Evolutionary conservation across 2,329 filamentous ascomycete genomes (phyloP), one percentile per base, ranked within the genome.

Genomic region (Cladosporium cucumerinum): DNA sequence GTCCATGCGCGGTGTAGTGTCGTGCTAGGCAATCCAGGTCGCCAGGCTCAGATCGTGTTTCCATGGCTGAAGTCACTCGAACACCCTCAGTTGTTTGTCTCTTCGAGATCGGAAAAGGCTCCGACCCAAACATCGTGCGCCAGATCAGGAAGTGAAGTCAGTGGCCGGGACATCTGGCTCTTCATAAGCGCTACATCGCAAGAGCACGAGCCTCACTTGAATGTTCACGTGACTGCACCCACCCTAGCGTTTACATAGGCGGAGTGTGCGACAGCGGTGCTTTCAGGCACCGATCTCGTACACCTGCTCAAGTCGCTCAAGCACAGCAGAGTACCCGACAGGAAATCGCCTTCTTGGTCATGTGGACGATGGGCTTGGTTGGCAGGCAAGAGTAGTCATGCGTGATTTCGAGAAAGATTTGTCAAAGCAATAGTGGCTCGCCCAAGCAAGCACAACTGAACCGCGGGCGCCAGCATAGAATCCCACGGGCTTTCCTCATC

Each of bases 41-140:
- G 30, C 32, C 32, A 32, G 54, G 54, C 32, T 34, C 23, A 57
- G 54, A 57, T 57, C 54, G 54, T 57, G 54, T 32, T 32, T 57
- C 54, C 54, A 23, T 39, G 23, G 23, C 30, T 23, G 54, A 14
- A 7, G 54, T 57, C 21, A 57, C 54, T 36, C 21, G 25, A 54
- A 12, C n/a, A 11, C 10, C n/a, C n/a, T 46, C 18, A 46, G 14
- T 32, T 30, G 28, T 21, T 54, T 30, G 26, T 30, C n/a, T 21
- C 51, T 32, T 14, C 18, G 26, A 32, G 8, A 32, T 54, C 18
- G 51, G 28, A 32, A 28, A 28, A 54, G 26, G 51, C 51, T 32
- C 51, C 28, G 51, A 30, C 26, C 10, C 25, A 28, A 32, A 30
- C 26, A 32, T 30, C 30, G 18, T 23, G 30, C 51, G 28, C 30